Conservation (phyloP, 2,329 filamentous ascomycete genomes). For the Monosporascus sp. region DNA sequence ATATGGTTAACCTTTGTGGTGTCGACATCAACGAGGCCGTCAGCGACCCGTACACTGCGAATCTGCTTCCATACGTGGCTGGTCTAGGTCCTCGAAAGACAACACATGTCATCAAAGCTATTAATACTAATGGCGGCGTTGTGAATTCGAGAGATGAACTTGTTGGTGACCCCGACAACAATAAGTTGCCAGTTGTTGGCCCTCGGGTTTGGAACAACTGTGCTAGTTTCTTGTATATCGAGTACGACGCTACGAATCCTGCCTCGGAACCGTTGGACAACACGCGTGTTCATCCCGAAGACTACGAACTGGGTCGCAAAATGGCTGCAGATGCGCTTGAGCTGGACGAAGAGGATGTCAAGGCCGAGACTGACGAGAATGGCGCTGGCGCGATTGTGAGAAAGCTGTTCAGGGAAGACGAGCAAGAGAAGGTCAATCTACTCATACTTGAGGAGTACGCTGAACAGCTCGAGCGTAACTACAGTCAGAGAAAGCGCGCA, state of each 20-base stretch:
- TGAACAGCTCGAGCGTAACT: slow-evolving; percentile 87
- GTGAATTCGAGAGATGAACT: slow-evolving; percentile 82
- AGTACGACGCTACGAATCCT: slow-evolving; percentile 76
- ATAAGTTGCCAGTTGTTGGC: slow-evolving; percentile 73
- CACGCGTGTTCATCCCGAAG: slow-evolving; percentile 94
- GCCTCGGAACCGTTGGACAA: slow-evolving; percentile 91
- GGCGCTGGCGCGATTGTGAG: slow-evolving; percentile 86
- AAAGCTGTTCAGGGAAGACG: slow-evolving; percentile 90
- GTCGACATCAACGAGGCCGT: slow-evolving; percentile 94
- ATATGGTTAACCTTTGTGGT: slow-evolving; percentile 95
- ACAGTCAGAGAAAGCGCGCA: slow-evolving; percentile 89
- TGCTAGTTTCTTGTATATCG: slow-evolving; percentile 88
- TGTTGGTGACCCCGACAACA: slow-evolving; percentile 78
- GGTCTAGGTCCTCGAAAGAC: slow-evolving; percentile 92
- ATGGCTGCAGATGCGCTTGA: slow-evolving; percentile 97
- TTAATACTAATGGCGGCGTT: slow-evolving; percentile 83
- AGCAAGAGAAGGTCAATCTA: slow-evolving; percentile 93
- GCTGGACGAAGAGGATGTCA: slow-evolving; percentile 95
- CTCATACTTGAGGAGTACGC: slow-evolving; percentile 95
- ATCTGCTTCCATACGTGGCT: slow-evolving; percentile 83
- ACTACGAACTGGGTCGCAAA: slow-evolving; percentile 96
- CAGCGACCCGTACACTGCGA: slow-evolving; percentile 72
- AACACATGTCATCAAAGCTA: slow-evolving; percentile 76
- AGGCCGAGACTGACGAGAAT: slow-evolving; percentile 86
- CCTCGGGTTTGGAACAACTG: slow-evolving; percentile 94